Base-by-base conservation (phyloP, 2,329 filamentous ascomycete genomes). In the Apiospora arundinis region DNA sequence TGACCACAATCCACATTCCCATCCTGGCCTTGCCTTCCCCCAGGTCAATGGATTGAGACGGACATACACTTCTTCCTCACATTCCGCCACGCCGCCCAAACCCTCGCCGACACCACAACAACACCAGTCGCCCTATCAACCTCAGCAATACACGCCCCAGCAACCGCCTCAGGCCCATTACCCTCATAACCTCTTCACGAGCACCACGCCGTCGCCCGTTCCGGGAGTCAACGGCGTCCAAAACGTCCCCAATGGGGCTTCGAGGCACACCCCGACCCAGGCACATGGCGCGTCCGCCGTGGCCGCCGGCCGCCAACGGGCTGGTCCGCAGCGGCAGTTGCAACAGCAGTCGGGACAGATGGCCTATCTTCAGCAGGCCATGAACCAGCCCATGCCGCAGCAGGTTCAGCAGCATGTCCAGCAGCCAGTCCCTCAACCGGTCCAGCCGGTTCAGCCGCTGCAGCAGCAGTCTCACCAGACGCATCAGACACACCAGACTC, bases 11-110 rank as follows among this genome's bases (percentile, higher is more conserved):
- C 77, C 77, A 74, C 78, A 87, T 76, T 81, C 83, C 78, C 87
- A 89, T 80, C 81, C 85, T 72, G 86, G 86, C 79, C 83, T 90
- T 75, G 82, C 82, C 76, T 89, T 88, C 74, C 82, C 86, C 70
- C 85, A 87, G 80, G 83, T 85, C 77, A 81, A 80, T 76, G 56
- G 68, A 9, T 63, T 88, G 72, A 82, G 87, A 80, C 86, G 87
- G 71, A 80, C 77, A 74, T 88, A 84, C 74, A 82, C 83, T 77
- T 40, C 56, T n/a, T 82, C 85, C 70, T 81, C 84, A 46, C 86
- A 87, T 76, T 82, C 85, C 72, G 85, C 83, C 74, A 85, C 86
- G 75, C 83, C 84, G 74, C 88, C 85, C 78, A 89, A 90, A 78
- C 85, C 87, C 73, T 87, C 88, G 40, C 85, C 88, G 49, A 85